Conservation (phyloP, 257 asterid species). For the Solanum virginianum region DNA sequence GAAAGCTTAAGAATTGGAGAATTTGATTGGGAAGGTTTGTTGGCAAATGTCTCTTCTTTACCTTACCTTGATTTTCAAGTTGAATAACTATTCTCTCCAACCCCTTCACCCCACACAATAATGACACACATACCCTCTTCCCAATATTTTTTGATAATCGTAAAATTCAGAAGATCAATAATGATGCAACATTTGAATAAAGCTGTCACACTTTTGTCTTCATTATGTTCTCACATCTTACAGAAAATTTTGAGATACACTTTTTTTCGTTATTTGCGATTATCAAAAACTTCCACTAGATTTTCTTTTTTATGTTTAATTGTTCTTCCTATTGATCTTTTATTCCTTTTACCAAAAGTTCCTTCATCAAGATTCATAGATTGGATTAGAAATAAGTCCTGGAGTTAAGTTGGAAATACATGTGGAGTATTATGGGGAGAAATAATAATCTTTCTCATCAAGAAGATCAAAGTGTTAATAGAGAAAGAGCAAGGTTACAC, state of each 20-base stretch:
- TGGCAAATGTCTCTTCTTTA: constrained; percentile 84
- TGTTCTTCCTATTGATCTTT: neutral
- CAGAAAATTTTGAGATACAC: neutral
- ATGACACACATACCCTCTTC: neutral
- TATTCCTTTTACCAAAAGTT: neutral
- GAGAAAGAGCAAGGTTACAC: neutral
- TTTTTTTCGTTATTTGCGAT: neutral
- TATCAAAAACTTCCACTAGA: neutral
- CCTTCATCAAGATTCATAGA: neutral
- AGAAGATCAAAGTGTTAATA: neutral
- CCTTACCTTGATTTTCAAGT: constrained; percentile 78
- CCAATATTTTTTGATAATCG: neutral
- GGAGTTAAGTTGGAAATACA: neutral
- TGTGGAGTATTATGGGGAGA: neutral
- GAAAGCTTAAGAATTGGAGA: constrained; percentile 69
- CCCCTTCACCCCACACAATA: neutral
- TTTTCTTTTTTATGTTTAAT: neutral
- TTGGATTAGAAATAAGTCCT: neutral
- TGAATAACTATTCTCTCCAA: constrained; percentile 18
- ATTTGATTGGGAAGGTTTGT: constrained; percentile 95
- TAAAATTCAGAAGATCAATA: neutral
- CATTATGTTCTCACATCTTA: neutral
- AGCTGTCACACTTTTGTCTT: neutral
- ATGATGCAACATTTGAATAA: neutral
- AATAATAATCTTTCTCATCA: neutral